phyloP scores from a whole-genome alignment of 805 yeast genomes.

The Lachancea cidri region DNA sequence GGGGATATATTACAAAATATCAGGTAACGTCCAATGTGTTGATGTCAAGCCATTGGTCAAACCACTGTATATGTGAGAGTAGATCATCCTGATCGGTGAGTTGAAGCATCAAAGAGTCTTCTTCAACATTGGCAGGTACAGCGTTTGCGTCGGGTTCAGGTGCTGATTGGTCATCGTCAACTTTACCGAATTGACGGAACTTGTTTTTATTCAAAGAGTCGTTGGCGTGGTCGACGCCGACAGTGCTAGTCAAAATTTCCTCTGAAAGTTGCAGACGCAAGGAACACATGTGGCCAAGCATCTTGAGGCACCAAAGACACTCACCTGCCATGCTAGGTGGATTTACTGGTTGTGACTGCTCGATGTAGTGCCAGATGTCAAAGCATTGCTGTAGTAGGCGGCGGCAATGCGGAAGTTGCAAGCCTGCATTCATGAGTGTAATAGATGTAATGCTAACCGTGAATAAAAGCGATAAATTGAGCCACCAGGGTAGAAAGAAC shows the following conservation, averaged over 20 bases:
- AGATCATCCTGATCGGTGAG: conserved; percentile 25
- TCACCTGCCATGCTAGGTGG: conserved; percentile 49
- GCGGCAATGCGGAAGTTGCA: conserved; percentile 13
- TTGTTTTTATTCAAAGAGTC: conserved; percentile 43
- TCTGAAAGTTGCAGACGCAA: conserved; percentile 41
- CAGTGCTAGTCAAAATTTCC: conserved; percentile 29
- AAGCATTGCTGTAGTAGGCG: conserved; percentile 15
- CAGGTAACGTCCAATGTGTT: conserved; percentile 1
- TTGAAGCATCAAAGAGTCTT: background rate
- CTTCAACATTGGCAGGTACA: background rate
- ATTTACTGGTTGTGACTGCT: conserved; percentile 27
- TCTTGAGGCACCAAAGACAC: conserved; percentile 57
- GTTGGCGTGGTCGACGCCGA: conserved; percentile 53
- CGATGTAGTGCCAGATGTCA: conserved; percentile 21
- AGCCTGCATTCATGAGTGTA: conserved; percentile 42
- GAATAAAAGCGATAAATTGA: conserved; percentile 40
- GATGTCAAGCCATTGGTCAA: conserved; percentile 37
- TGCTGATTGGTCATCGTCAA: conserved; percentile 21
- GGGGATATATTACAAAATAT: too few relatives aligned
- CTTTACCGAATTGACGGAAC: conserved; percentile 44
- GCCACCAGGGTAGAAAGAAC: conserved; percentile 48
- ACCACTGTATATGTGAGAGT: conserved; percentile 47
- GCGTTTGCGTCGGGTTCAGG: conserved; percentile 3
- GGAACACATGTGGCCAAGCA: conserved; percentile 47
- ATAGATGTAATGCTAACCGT: conserved; percentile 40